Percentiles rank a stretch among this genome's conserved stretches.
phyloP scores from a whole-genome alignment of 129 eudicot genomes.

The Helianthus tuberosus region DNA sequence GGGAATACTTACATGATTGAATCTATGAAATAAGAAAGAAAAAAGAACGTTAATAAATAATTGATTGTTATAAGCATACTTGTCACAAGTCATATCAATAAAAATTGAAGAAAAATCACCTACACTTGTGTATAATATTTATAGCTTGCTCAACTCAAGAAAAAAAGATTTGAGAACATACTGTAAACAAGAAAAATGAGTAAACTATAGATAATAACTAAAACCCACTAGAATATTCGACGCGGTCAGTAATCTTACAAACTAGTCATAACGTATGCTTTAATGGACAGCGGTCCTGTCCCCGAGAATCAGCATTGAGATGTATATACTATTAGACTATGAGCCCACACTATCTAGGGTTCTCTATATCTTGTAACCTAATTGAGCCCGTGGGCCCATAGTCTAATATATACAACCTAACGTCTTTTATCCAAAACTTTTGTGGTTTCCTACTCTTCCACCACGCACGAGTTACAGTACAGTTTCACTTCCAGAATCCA shows the following conservation, averaged over 20 bases:
- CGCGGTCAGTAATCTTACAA: constrained; percentile 47
- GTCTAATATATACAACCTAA: constrained; percentile 47
- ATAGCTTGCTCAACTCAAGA: constrained; percentile 27
- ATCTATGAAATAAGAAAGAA: background rate
- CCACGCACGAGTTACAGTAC: constrained; percentile 34
- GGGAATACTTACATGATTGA: background rate
- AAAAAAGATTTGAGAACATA: constrained; percentile 32
- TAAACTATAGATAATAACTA: constrained; percentile 36
- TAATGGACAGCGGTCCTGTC: constrained; percentile 44
- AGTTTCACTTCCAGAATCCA: constrained; percentile 33
- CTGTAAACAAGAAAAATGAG: constrained; percentile 25
- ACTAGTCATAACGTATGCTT: constrained; percentile 47
- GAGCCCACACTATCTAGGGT: too few relatives aligned
- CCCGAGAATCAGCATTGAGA: constrained; percentile 56
- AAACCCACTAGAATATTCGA: constrained; percentile 38
- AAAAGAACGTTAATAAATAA: too few relatives aligned
- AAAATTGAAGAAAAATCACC: too few relatives aligned
- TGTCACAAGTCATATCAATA: too few relatives aligned
- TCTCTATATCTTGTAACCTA: too few relatives aligned
- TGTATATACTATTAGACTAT: constrained; percentile 44
- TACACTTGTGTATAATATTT: background rate
- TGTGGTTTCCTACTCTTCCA: constrained; percentile 33
- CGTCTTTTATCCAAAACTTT: constrained; percentile 47
- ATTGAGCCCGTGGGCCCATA: too few relatives aligned
- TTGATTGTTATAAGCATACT: too few relatives aligned